Evolutionary conservation across 2,329 filamentous ascomycete species (phyloP).

Genomic region (Aspergillus proliferans): DNA sequence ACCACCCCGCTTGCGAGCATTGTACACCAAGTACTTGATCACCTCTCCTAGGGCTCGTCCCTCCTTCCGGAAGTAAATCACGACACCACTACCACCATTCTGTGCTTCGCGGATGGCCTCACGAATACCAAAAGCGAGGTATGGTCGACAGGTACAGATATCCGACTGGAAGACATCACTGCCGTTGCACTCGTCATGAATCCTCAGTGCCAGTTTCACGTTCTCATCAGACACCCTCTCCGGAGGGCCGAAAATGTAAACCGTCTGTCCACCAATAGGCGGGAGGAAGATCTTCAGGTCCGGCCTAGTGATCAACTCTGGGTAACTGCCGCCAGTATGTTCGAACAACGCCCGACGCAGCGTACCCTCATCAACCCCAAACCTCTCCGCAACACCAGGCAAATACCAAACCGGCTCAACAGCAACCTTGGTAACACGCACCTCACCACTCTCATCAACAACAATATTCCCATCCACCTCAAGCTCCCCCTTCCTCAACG

Average conservation of each 20-base stretch:
- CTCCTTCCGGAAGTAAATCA: constrained; percentile 98
- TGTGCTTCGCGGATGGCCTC: constrained; percentile 97
- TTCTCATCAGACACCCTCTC: constrained; percentile 88
- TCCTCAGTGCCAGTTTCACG: constrained; percentile 71
- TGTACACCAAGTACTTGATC: constrained; percentile 72
- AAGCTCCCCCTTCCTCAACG: constrained; percentile 71
- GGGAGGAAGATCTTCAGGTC: constrained; percentile 96
- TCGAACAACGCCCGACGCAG: constrained; percentile 86
- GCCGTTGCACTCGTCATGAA: constrained; percentile 88
- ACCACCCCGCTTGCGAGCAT: constrained; percentile 41
- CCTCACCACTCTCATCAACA: constrained; percentile 75
- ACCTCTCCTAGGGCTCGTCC: constrained; percentile 91
- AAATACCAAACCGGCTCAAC: constrained; percentile 92
- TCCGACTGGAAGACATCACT: constrained; percentile 97
- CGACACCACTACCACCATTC: constrained; percentile 84
- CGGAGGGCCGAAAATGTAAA: constrained; percentile 94
- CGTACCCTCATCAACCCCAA: constrained; percentile 83
- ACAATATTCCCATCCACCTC: constrained; percentile 81
- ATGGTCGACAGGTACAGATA: constrained; percentile 89
- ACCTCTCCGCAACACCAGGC: constrained; percentile 81
- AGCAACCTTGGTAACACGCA: constrained; percentile 92
- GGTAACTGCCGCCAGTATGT: constrained; percentile 91
- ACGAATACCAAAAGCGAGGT: constrained; percentile 93
- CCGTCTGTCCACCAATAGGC: constrained; percentile 89
- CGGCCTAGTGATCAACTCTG: constrained; percentile 86